Evolutionary conservation across 1,284 basidiomycete species (phyloP), one percentile per base, ranked within the genome.

Genomic region (Volvariella volvacea): DNA sequence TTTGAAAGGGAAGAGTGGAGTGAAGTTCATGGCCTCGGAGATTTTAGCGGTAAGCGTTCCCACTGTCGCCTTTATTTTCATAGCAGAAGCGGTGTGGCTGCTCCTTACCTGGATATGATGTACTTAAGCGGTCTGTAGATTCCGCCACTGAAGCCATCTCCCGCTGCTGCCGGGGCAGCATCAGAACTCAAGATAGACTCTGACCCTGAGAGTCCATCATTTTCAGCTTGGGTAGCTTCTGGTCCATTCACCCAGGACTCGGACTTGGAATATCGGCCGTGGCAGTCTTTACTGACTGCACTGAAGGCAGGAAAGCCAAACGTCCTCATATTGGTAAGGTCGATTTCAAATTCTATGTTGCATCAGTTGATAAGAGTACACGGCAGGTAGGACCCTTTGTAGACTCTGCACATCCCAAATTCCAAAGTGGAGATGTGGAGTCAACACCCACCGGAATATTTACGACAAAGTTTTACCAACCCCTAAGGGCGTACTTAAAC

Each of bases 1-100:
- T 2, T 60, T 97, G n/a, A 87, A 81, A 52, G 96, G 96, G 0
- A 78, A 79, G 55, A 98, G 98, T 61, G 93, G 92, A 1, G 91
- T 92, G 1, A 82, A 80, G 61, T 99, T 97, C 59, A 73, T 82
- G 12, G 93, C 87, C 0, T 79, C 80, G 20, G 92, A 98, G 57
- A 72, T 97, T 10, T 63, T 97, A 30, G 71, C 84, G 54, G 92
- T 71, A 47, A 53, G 67, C 88, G 34, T 8, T 36, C 19, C 15
- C 50, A 47, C 70, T 60, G 57, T 59, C 64, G 48, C 22, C 22
- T 22, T 48, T 59, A 52, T 4, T 39, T n/a, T n/a, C n/a, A n/a
- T n/a, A n/a, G n/a, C n/a, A n/a, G n/a, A n/a, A n/a, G n/a, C n/a
- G n/a, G n/a, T n/a, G n/a, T n/a, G n/a, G n/a, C n/a, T n/a, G n/a